A percentile compares a stretch with the other conserved stretches of the same genome.
phyloP scores from a whole-genome alignment of 495 filamentous ascomycete genomes.

The Xylaria longipes region DNA sequence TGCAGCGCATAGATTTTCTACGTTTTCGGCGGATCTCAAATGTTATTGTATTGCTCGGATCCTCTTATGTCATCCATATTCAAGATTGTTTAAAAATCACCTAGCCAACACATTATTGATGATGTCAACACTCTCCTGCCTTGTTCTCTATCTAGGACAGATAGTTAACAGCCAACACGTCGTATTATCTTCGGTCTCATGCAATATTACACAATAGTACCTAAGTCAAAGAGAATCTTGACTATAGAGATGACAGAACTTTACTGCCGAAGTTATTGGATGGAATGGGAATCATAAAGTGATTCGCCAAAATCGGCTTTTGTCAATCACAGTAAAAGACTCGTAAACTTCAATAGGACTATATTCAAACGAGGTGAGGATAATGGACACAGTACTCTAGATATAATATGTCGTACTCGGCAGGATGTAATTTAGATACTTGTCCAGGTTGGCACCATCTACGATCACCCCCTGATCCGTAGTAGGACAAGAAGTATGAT shows the following conservation, averaged over 20 bases:
- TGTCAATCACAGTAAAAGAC: neutral
- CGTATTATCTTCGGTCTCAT: neutral
- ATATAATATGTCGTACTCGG: neutral
- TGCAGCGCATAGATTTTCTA: neutral
- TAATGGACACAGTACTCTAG: neutral
- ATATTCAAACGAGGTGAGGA: neutral
- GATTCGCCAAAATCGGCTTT: neutral
- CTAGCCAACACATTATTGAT: neutral
- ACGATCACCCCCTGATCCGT: neutral
- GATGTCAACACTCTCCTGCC: neutral
- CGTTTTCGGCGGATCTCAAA: neutral
- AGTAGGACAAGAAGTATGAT: neutral
- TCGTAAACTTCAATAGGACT: neutral
- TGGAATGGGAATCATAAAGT: neutral
- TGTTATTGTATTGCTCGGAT: neutral
- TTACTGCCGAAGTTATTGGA: neutral
- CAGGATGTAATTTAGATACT: neutral
- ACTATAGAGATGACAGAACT: neutral
- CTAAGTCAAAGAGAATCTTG: neutral
- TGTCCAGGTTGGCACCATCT: neutral
- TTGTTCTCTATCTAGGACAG: neutral
- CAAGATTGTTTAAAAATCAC: neutral
- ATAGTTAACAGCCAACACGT: neutral
- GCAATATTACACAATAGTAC: neutral
- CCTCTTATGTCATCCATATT: neutral